Evolutionary conservation across 352 stramenopile genomes (phyloP), one percentile per base, ranked within the genome.

Genomic region (Phytophthora megakarya): DNA sequence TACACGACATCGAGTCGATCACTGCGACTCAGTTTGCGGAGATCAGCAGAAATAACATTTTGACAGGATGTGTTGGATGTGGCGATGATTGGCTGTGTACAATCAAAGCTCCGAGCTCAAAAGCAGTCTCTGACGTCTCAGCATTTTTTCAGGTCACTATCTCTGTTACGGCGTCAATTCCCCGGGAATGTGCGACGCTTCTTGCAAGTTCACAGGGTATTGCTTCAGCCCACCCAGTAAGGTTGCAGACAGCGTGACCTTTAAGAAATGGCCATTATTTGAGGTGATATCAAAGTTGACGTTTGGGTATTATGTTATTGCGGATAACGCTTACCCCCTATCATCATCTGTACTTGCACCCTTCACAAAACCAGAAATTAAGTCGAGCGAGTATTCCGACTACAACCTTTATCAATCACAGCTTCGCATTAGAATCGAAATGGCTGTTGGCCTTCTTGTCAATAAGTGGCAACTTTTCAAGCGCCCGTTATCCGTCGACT

Each of bases 381-480:
- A 32, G 26, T 5, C 26, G 5, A 9, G 5, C 5, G 26, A 32
- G 9, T 9, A 56, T 37, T 56, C 35, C n/a, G 35, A 35, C 23
- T 37, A 59, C 50, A 59, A 42, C 25, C 42, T 59, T 16, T 26
- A 58, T 28, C 1, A 32, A 16, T 45, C 50, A 12, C 49, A 57
- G 11, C 30, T 51, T 16, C 15, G 40, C 18, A 63, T 55, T 35
- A 23, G 35, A 10, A 63, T 55, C 2, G 44, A 50, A 33, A 63
- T 55, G 44, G 3, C 35, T 19, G 55, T 63, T 54, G 44, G 35
- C 2, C 13, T 63, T 10, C 30, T 61, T 7, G 52, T 61, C 2
- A 61, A 61, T 8, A 61, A 45, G 21, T 61, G 26, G 40, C 19
- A 25, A 26, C 33, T 43, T 12, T 63, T 63, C 18, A 11, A 63